Evolutionary conservation across 495 filamentous ascomycete species (phyloP).

Genomic region (Filosporella fistucella): DNA sequence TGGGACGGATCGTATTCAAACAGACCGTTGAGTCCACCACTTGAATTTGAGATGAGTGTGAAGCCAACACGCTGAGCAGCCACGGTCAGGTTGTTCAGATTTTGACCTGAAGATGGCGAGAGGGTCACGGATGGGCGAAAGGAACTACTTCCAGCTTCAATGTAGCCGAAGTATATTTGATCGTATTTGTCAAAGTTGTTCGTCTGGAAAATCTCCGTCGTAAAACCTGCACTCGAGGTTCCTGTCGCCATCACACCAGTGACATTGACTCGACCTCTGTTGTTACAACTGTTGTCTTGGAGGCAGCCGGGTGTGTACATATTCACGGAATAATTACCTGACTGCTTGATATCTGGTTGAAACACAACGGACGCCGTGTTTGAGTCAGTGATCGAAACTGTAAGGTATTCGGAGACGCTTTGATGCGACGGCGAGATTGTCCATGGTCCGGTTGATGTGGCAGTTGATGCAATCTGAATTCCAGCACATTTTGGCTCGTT

Average conservation of each 20-base stretch:
- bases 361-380: constrained; percentile 68
- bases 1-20: constrained; percentile 80
- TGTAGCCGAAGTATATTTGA: constrained; percentile 74
- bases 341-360: constrained; percentile 78
- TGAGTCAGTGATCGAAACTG: constrained; percentile 51
- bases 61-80: constrained; percentile 87
- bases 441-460: constrained; percentile 74
- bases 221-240: constrained; percentile 28
- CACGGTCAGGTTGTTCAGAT: constrained; percentile 55
- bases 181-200: constrained; percentile 96
- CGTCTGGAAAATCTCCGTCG: constrained; percentile 63
- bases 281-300: constrained; percentile 69
- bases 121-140: constrained; percentile 84
- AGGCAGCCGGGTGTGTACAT: constrained; percentile 89
- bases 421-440: constrained; percentile 48
- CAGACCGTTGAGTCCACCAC: constrained; percentile 77
- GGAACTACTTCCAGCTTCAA: constrained; percentile 67
- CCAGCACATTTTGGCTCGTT: constrained; percentile 83
- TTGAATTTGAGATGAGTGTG: constrained; percentile 55
- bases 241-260: constrained; percentile 62
- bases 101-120: constrained; percentile 59
- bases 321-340: constrained; percentile 83
- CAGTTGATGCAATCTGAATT: constrained; percentile 55
- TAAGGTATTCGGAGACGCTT: constrained; percentile 72
- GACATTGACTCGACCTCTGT: constrained; percentile 74